phyloP scores from a whole-genome alignment of 768 basidiomycete genomes.

The Termitomyces sp. region DNA sequence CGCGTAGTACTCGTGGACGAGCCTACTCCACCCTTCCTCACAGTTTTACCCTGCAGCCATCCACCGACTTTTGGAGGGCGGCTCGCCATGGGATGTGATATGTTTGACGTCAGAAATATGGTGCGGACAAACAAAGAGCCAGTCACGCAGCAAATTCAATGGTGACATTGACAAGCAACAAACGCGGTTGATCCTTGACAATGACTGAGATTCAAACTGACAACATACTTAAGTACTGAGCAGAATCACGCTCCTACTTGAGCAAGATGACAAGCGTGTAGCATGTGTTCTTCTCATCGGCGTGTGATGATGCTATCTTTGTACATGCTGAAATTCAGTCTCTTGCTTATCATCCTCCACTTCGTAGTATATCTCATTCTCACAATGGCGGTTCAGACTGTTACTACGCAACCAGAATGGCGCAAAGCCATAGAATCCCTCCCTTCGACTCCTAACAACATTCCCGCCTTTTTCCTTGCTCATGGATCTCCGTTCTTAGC shows the following conservation, averaged over 20 bases:
- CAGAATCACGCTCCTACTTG: not conserved
- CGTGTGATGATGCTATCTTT: constrained; percentile 3
- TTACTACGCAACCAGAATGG: constrained; percentile 42
- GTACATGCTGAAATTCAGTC: constrained; percentile 1
- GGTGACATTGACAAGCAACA: constrained; percentile 2
- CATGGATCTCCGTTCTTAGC: constrained; percentile 59
- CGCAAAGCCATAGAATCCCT: constrained; percentile 45
- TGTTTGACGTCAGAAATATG: not conserved
- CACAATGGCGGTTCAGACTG: constrained; percentile 13
- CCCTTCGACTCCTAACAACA: constrained; percentile 50
- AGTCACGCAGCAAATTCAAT: not conserved
- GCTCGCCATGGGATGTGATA: constrained; percentile 19
- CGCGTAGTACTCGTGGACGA: constrained; percentile 44
- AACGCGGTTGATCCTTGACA: not conserved
- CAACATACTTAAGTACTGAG: not conserved
- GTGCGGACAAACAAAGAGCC: not conserved
- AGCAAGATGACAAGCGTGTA: not conserved
- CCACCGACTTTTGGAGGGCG: constrained; percentile 29
- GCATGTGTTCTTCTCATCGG: not conserved
- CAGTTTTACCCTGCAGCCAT: constrained; percentile 73
- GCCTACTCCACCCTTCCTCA: constrained; percentile 56
- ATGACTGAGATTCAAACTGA: not conserved
- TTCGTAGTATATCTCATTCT: not conserved
- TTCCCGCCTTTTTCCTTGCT: constrained; percentile 73
- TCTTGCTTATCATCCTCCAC: not conserved